phyloP scores from a whole-genome alignment of 805 yeast species.

The Jamesozyma piceae region DNA sequence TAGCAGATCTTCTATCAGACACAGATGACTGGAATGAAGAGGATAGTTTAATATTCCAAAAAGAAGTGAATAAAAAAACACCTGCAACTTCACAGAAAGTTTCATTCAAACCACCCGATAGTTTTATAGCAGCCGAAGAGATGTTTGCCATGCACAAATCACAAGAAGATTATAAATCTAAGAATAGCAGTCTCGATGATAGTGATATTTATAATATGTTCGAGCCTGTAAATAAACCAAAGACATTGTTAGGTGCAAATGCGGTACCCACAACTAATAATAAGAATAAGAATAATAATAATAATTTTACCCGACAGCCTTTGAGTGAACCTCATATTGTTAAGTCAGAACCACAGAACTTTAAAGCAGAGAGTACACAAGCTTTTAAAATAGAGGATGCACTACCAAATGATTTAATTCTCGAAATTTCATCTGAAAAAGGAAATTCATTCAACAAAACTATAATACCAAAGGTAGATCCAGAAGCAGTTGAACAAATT shows the following conservation, averaged over 20 bases:
- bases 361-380: neutral
- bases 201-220: neutral
- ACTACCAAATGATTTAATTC: neutral
- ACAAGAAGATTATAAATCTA: neutral
- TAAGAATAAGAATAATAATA: too few species aligned
- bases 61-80: neutral
- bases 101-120: too few species aligned
- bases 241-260: neutral
- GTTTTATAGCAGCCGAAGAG: neutral
- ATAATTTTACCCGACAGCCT: neutral
- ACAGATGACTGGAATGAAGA: slow-evolving; percentile 15
- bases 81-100: neutral
- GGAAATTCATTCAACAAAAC: neutral
- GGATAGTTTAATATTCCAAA: neutral
- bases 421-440: neutral
- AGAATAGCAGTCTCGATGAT: neutral
- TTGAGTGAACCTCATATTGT: neutral
- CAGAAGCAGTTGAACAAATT: slow-evolving; percentile 8
- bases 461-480: neutral
- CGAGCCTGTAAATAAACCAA: neutral
- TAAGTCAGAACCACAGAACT: neutral
- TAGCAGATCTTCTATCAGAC: slow-evolving; percentile 6
- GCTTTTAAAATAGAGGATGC: neutral
- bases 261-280: neutral
- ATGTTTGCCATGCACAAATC: neutral